These are phyloP conservation scores for Flaveria sonorensis DNA, from an alignment of 129 eudicot genomes.

Conservation along the genomic window DNA sequence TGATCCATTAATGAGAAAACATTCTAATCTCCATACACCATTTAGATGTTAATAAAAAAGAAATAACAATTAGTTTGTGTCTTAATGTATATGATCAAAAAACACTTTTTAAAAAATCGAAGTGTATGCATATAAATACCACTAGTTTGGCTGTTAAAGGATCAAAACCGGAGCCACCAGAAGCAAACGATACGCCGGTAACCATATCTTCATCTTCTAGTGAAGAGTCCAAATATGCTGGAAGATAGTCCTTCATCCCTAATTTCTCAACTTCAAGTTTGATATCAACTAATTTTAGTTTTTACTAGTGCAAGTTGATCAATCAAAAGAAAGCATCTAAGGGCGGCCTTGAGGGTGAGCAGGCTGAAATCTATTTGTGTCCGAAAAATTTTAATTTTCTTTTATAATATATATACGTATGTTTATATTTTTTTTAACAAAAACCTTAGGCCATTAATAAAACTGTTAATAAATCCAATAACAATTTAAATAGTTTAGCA, in stretches of 20 bases:
- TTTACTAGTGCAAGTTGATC: background rate
- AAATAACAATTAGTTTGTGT: background rate
- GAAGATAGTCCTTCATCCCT: conserved; percentile 68
- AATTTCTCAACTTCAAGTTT: conserved; percentile 51
- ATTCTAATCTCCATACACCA: conserved; percentile 27
- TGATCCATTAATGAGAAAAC: conserved; percentile 57
- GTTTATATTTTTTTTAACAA: too few relatives aligned
- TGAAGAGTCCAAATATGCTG: conserved; percentile 66
- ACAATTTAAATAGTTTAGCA: too few relatives aligned
- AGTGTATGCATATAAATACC: conserved; percentile 37
- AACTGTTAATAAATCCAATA: too few relatives aligned
- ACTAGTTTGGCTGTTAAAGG: conserved; percentile 57
- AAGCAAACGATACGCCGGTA: conserved; percentile 79
- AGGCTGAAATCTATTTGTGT: too few relatives aligned
- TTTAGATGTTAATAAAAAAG: background rate
- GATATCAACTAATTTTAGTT: background rate
- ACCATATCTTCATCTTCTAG: conserved; percentile 48
- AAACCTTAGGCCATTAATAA: too few relatives aligned
- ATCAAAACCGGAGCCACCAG: conserved; percentile 73
- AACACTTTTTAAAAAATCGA: background rate
- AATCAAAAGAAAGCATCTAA: too few relatives aligned
- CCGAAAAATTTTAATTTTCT: too few relatives aligned
- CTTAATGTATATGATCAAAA: background rate
- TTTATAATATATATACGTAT: too few relatives aligned
- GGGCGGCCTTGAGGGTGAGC: too few relatives aligned